These are phyloP conservation scores for Drechslerella stenobrocha DNA, from an alignment of 2,329 filamentous ascomycete genomes.

Conservation along the genomic window DNA sequence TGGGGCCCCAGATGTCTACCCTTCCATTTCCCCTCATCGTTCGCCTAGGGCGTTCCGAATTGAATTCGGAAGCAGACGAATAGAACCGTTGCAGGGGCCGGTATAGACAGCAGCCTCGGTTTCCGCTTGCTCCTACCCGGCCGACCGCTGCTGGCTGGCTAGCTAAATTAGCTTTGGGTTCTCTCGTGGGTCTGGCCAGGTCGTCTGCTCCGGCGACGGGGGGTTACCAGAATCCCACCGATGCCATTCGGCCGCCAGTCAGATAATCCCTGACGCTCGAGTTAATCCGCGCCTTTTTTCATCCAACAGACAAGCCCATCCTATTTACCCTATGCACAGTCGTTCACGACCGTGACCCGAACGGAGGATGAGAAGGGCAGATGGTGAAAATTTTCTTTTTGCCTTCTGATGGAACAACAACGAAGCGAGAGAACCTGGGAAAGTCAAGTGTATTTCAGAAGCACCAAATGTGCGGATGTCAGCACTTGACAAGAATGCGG, in stretches of 20 bases:
- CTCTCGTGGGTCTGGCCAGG: slow-evolving; percentile 2
- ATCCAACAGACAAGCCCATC: slow-evolving; percentile 32
- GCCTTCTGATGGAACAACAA: slow-evolving; percentile 38
- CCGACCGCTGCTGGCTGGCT: slow-evolving; percentile 30
- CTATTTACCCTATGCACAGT: slow-evolving; percentile 47
- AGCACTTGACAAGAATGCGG: not conserved
- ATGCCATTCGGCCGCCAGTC: slow-evolving; percentile 23
- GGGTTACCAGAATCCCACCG: slow-evolving; percentile 7
- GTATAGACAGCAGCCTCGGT: slow-evolving; percentile 39
- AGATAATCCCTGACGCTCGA: slow-evolving; percentile 30
- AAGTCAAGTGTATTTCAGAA: slow-evolving; percentile 17
- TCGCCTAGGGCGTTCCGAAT: not conserved
- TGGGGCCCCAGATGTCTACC: no score
- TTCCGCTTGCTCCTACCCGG: slow-evolving; percentile 23
- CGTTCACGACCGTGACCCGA: slow-evolving; percentile 7
- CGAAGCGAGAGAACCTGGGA: slow-evolving; percentile 30
- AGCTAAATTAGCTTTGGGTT: slow-evolving; percentile 4
- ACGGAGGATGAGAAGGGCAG: slow-evolving; percentile 3
- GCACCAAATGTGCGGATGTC: not conserved
- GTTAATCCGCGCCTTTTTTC: slow-evolving; percentile 48
- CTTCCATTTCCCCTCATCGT: slow-evolving; percentile 1
- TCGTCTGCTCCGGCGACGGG: slow-evolving; percentile 26
- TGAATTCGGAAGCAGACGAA: slow-evolving; percentile 5
- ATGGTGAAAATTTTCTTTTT: slow-evolving; percentile 23
- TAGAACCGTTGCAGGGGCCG: slow-evolving; percentile 27